These are phyloP conservation scores for Fagopyrum esculentum DNA, from an alignment of 148 eudicot species.

Conservation along the genomic window DNA sequence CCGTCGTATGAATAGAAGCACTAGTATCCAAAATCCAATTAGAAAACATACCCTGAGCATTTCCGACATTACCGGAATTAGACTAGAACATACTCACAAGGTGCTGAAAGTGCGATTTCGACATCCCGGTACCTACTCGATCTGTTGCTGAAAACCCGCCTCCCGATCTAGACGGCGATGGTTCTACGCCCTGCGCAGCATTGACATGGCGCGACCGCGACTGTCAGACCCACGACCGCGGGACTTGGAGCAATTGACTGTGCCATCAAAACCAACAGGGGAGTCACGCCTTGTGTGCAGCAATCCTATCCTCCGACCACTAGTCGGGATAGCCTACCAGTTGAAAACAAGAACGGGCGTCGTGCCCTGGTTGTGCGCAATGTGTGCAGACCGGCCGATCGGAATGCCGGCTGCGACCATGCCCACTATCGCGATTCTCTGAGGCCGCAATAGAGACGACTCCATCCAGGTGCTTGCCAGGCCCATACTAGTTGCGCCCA, in stretches of 20 bases:
- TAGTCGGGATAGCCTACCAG: background rate
- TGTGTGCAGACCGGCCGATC: background rate
- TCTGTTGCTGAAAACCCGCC: background rate
- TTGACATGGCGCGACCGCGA: background rate
- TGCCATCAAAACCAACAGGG: background rate
- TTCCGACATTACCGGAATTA: background rate
- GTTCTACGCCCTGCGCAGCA: background rate
- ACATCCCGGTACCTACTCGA: background rate
- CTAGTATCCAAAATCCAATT: slow-evolving; percentile 15
- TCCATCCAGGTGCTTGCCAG: background rate
- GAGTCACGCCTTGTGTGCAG: background rate
- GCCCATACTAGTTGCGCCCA: background rate
- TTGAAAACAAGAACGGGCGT: background rate
- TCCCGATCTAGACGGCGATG: background rate
- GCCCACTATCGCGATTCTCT: background rate
- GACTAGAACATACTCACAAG: background rate
- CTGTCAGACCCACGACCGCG: background rate
- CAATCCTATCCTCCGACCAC: background rate
- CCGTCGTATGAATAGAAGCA: slow-evolving; percentile 18
- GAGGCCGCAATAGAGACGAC: too few species aligned
- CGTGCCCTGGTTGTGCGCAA: background rate
- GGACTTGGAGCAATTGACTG: too few species aligned
- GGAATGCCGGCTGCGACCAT: background rate
- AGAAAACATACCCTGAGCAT: background rate
- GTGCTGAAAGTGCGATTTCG: background rate